Evolutionary conservation across 495 filamentous ascomycete genomes (phyloP), one percentile per base, ranked within the genome.

Genomic region (Polyplosphaeria fusca): DNA sequence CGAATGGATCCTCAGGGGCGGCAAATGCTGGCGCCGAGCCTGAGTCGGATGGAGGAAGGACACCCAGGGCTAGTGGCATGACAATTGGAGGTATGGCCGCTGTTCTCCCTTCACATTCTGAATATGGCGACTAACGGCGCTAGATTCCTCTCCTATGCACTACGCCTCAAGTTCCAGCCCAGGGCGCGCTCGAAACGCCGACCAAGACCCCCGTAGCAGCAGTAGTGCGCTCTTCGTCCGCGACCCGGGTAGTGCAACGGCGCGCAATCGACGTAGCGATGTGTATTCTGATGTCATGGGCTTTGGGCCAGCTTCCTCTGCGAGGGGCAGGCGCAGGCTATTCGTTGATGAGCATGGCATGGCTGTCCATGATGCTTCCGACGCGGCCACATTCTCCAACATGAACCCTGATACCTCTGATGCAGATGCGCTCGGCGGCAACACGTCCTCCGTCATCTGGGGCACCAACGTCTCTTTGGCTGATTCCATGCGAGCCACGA

Each of bases 391-490:
- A 0, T 96, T 94, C 70, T 88, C 89, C 0, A 93, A 94, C 67
- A 69, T 88, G 54, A 84, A 95, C 63, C 89, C 89, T 1, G 83
- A 82, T 50, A 97, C 94, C 11, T 95, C 91, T 1, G 93, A 99
- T 68, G 91, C 90, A 0, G 86, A 96, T 66, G 86, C 81, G 1
- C 83, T 96, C 47, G 89, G 88, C 39, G 90, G 91, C 9, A 79
- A 77, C 55, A 87, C 85, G 35, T 86, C 85, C 42, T 80, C 87
- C 53, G 83, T 95, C 35, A 91, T 99, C 54, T 99, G 94, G 94
- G 93, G 94, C 67, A 97, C 93, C 42, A 97, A 95, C 44, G 87
- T 99, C 52, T 94, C 92, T 1, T 85, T 97, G 38, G 83, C 86
- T 49, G 91, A 99, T 69, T 88, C 91, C 12, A 86, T 91, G 68